A percentile compares a stretch with the other conserved stretches of the same genome.
Evolutionary conservation across 352 stramenopile species (phyloP).

Genomic region (Phytophthora chlamydospora): DNA sequence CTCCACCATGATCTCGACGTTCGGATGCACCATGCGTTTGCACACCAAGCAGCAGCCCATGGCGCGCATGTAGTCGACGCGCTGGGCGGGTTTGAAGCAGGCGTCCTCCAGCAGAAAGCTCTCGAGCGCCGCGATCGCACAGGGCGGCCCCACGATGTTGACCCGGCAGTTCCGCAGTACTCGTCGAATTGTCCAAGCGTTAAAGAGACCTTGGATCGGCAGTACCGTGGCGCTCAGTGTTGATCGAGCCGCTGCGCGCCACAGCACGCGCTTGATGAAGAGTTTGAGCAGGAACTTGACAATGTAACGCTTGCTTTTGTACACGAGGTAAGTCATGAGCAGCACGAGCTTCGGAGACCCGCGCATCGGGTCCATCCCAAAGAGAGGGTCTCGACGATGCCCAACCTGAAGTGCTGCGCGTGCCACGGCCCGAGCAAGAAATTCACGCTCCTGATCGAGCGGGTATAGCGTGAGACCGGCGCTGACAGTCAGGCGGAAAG

Average conservation of each 20-base stretch:
- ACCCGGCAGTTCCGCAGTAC: conserved; percentile 59
- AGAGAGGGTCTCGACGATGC: conserved; percentile 47
- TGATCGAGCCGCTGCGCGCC: conserved; percentile 48
- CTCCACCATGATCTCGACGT: conserved; percentile 65
- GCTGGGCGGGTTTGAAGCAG: conserved; percentile 33
- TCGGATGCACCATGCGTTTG: conserved; percentile 58
- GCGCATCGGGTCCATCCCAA: conserved; percentile 61
- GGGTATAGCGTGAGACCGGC: conserved; percentile 52
- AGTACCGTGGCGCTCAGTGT: conserved; percentile 51
- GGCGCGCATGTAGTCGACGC: conserved; percentile 57
- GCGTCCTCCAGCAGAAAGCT: conserved; percentile 36
- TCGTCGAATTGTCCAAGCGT: conserved; percentile 49
- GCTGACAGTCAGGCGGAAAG: conserved; percentile 51
- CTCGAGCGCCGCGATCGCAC: conserved; percentile 41
- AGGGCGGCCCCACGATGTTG: conserved; percentile 55
- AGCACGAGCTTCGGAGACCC: conserved; percentile 47
- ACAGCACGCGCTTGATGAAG: conserved; percentile 60
- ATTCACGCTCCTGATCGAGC: conserved; percentile 55
- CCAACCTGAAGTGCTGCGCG: conserved; percentile 54
- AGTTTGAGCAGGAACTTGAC: conserved; percentile 65
- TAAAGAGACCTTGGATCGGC: conserved; percentile 53
- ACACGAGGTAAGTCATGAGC: conserved; percentile 48
- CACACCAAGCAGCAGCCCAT: conserved; percentile 52
- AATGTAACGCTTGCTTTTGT: conserved; percentile 59
- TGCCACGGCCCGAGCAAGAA: conserved; percentile 52